Evolutionary conservation across 2,329 filamentous ascomycete genomes (phyloP).

Genomic region (Penicillium sp.): DNA sequence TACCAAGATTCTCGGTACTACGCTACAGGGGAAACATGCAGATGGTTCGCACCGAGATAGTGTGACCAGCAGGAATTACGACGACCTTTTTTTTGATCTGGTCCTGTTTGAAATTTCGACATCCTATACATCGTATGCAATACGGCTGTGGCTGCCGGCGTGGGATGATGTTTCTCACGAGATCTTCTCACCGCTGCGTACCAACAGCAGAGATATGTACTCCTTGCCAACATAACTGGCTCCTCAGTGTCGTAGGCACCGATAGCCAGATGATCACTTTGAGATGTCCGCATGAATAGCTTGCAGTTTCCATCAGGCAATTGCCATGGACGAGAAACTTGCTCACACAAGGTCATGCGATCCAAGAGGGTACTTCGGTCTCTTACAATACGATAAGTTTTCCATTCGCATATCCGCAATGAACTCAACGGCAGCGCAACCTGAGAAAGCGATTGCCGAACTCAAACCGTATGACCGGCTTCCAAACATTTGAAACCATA

Average conservation of each 20-base stretch:
- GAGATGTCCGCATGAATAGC: not conserved
- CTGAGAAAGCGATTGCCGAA: not conserved
- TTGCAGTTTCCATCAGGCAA: not conserved
- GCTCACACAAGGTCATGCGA: conserved; percentile 5
- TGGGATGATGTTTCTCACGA: not conserved
- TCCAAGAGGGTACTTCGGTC: not conserved
- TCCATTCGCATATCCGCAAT: not conserved
- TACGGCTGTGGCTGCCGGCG: not conserved
- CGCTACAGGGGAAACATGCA: conserved; percentile 8
- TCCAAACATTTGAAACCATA: too few relatives aligned
- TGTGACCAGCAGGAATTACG: conserved; percentile 16
- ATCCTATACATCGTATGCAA: conserved; percentile 8
- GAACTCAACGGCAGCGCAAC: not conserved
- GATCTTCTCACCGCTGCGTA: conserved; percentile 1
- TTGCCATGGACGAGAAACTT: not conserved
- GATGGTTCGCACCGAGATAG: conserved; percentile 16
- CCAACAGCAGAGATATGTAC: not conserved
- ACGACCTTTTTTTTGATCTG: conserved; percentile 3
- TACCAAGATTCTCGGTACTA: conserved; percentile 15
- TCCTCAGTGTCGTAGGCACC: not conserved
- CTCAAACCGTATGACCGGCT: not conserved
- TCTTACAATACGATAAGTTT: not conserved
- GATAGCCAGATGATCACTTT: not conserved
- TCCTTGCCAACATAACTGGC: not conserved
- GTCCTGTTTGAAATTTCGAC: conserved; percentile 17